Base-by-base conservation (phyloP, 1,284 basidiomycete genomes). In the Fomitopsis pinicola region DNA sequence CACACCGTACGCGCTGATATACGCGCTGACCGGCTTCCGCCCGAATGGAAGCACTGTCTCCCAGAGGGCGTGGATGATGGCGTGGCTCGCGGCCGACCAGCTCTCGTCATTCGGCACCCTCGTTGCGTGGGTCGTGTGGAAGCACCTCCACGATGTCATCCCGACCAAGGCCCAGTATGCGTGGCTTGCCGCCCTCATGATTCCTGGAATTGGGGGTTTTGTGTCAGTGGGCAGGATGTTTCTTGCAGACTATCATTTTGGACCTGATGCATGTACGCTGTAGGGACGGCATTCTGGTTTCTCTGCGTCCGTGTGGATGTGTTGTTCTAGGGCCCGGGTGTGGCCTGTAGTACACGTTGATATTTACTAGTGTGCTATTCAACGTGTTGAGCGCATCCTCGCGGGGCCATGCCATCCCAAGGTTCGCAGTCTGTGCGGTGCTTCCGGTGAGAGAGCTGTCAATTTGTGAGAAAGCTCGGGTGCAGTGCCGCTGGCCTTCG, bases 31-130 rank as follows among this genome's bases (percentile, higher is more conserved):
- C 4, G 48, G 56, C 22, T 61, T 61, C 42, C 45, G 28, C 17
- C 35, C 52, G 33, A 50, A 50, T 22, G 48, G 48, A 33, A 50
- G 48, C 48, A 50, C 55, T 30, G 42, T 33, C 12, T 40, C 55
- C 30, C 55, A 56, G 42, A 44, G 55, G n/a, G 55, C 55, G 42
- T 56, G 55, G 55, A 56, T 56, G 55, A 56, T 44, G 55, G 22
- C 55, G 15, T 56, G 55, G 55, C 42, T 56, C 14, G 40, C 55
- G 19, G 28, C 30, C 9, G 55, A 45, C 55, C 40, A 56, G 28
- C 36, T 56, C 12, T 56, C 42, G 14, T 56, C 55, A 3, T 38
- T 30, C 19, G 55, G 55, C 2, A 54, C 52, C 9, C 35, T 54
- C 52, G 52, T 54, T 14, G 35, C 36, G 17, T 54, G 52, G 52